Conservation (phyloP, 169 alveolate genomes). For the Plasmodium inui region DNA sequence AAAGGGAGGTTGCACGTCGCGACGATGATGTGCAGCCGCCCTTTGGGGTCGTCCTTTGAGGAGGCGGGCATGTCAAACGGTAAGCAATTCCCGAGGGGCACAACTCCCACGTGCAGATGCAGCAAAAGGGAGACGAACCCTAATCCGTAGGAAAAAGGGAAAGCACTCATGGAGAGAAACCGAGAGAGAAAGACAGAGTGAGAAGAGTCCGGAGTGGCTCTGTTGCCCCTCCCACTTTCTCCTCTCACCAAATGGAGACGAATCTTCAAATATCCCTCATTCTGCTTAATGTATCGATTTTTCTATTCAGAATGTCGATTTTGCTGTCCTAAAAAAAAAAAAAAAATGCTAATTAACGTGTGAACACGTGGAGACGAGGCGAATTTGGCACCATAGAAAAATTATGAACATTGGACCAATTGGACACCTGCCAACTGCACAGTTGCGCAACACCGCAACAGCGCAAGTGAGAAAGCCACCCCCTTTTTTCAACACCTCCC, state of each 20-base stretch:
- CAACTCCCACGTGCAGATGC: background rate
- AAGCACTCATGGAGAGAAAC: background rate
- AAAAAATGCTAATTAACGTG: background rate
- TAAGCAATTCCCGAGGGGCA: background rate
- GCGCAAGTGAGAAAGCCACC: background rate
- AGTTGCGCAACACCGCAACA: background rate
- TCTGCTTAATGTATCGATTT: constrained; percentile 42
- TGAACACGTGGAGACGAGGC: background rate
- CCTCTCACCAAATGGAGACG: background rate
- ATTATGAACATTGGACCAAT: background rate
- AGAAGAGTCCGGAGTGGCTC: background rate
- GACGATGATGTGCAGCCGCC: background rate
- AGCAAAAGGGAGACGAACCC: background rate
- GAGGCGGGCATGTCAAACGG: background rate
- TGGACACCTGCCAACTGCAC: background rate
- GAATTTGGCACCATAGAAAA: background rate
- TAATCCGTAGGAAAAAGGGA: background rate
- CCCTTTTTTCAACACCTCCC: background rate
- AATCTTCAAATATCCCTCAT: constrained; percentile 9
- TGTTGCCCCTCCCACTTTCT: background rate
- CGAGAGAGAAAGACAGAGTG: background rate
- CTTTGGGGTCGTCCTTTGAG: no score
- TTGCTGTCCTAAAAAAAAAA: constrained; percentile 37
- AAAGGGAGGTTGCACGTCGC: background rate
- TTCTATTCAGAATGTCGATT: constrained; percentile 46